Conservation (phyloP, 495 filamentous ascomycete genomes). For the Paragyromitra xinjiangensis region DNA sequence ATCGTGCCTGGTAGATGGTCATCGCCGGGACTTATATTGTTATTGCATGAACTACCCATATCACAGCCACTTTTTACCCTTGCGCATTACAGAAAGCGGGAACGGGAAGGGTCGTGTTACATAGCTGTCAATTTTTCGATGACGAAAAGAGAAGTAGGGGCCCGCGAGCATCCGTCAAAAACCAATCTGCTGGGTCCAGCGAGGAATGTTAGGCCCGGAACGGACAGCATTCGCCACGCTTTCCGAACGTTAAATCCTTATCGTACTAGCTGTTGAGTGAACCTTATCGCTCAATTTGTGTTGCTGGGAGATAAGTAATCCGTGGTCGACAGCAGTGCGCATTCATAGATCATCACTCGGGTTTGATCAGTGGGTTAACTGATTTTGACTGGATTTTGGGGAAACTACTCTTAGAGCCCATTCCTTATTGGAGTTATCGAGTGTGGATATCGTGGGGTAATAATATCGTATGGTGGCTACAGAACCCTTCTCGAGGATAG, state of each 20-base stretch:
- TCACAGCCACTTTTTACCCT: conserved; percentile 48
- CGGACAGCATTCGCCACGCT: conserved; percentile 2
- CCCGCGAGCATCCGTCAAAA: conserved; percentile 18
- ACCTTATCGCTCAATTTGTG: conserved; percentile 18
- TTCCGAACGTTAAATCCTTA: not conserved
- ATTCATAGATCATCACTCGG: conserved; percentile 31
- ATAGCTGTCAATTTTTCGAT: conserved; percentile 13
- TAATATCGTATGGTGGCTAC: no score
- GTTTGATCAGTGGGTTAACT: not conserved
- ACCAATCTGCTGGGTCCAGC: conserved; percentile 12
- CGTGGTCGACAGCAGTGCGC: not conserved
- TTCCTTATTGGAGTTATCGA: no score
- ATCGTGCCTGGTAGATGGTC: not conserved
- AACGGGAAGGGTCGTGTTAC: conserved; percentile 2
- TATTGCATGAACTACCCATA: conserved; percentile 48
- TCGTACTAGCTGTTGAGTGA: not conserved
- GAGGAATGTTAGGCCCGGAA: not conserved
- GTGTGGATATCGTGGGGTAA: no score
- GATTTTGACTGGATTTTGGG: not conserved
- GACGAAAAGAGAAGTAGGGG: conserved; percentile 33
- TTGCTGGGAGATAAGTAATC: conserved; percentile 14
- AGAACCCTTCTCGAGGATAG: no score
- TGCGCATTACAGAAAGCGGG: not conserved
- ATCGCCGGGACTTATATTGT: conserved; percentile 3
- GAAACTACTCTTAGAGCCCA: no score